Conservation (phyloP, 495 filamentous ascomycete species). For the Penicillium atrosanguineum region DNA sequence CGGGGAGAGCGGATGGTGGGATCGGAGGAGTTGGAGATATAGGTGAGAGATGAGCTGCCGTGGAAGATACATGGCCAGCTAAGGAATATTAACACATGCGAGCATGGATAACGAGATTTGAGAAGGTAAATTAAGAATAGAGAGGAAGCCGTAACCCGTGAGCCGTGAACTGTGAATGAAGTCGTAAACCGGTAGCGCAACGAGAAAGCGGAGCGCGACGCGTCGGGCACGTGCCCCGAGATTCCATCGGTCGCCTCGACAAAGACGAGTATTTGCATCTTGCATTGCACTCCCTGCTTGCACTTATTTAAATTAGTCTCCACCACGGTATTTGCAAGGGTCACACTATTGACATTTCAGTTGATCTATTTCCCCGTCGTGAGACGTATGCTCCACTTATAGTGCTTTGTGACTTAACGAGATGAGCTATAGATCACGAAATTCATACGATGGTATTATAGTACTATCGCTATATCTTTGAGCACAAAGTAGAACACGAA, state of each 20-base stretch:
- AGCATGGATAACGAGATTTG: slow-evolving; percentile 13
- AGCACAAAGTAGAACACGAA: no score
- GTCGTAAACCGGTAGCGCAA: slow-evolving; percentile 9
- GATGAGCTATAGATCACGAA: no score
- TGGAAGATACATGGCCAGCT: slow-evolving; percentile 83
- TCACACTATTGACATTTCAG: slow-evolving; percentile 1
- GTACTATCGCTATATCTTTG: background rate
- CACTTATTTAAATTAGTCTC: background rate
- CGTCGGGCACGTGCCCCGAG: slow-evolving; percentile 26
- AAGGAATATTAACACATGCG: slow-evolving; percentile 17
- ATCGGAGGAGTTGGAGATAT: slow-evolving; percentile 79
- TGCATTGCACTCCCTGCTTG: background rate
- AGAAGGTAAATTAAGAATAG: background rate
- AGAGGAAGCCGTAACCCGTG: background rate
- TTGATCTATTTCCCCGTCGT: background rate
- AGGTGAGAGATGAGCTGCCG: slow-evolving; percentile 83
- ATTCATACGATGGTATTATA: background rate
- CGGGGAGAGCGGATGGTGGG: slow-evolving; percentile 78
- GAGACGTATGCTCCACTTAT: background rate
- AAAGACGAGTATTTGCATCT: slow-evolving; percentile 11
- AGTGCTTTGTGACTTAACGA: no score
- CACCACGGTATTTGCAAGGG: background rate
- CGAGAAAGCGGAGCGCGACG: slow-evolving; percentile 19
- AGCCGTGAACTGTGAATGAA: background rate
- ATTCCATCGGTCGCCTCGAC: slow-evolving; percentile 32